phyloP scores from a whole-genome alignment of 192 early-diverging fungal species.

The Cetraspora pellucida region DNA sequence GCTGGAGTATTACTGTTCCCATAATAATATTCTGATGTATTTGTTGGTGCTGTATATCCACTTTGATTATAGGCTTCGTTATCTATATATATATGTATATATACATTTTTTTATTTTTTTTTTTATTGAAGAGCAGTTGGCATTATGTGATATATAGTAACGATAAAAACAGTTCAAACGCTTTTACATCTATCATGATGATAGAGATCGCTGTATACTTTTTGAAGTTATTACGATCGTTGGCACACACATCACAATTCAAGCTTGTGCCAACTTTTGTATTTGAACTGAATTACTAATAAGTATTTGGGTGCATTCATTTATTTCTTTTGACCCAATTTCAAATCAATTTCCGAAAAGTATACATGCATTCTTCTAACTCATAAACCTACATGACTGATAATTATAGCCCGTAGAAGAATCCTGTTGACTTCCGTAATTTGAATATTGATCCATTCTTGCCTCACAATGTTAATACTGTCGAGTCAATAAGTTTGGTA shows the following conservation, averaged over 20 bases:
- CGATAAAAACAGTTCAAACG: not conserved
- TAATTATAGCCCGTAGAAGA: slow-evolving; percentile 16
- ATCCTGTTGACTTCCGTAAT: slow-evolving; percentile 26
- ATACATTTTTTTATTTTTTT: not conserved
- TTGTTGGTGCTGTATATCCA: slow-evolving; percentile 24
- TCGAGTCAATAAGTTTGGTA: too few relatives aligned
- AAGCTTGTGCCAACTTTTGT: not conserved
- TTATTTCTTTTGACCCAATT: not conserved
- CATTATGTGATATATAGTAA: not conserved
- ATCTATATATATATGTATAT: too few relatives aligned
- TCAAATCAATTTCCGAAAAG: not conserved
- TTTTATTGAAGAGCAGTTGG: not conserved
- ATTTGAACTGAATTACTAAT: not conserved
- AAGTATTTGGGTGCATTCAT: not conserved
- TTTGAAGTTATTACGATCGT: not conserved
- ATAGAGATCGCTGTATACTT: not conserved
- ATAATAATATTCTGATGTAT: slow-evolving; percentile 29
- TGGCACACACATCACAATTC: not conserved
- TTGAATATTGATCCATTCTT: slow-evolving; percentile 25
- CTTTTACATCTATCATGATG: not conserved
- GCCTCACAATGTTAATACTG: too few relatives aligned
- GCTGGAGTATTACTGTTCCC: not conserved
- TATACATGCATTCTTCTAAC: too few relatives aligned
- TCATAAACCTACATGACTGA: slow-evolving; percentile 13
- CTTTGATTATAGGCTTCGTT: slow-evolving; percentile 34